Conservation (phyloP, 306 rosid species). For the Castanospermum australe region DNA sequence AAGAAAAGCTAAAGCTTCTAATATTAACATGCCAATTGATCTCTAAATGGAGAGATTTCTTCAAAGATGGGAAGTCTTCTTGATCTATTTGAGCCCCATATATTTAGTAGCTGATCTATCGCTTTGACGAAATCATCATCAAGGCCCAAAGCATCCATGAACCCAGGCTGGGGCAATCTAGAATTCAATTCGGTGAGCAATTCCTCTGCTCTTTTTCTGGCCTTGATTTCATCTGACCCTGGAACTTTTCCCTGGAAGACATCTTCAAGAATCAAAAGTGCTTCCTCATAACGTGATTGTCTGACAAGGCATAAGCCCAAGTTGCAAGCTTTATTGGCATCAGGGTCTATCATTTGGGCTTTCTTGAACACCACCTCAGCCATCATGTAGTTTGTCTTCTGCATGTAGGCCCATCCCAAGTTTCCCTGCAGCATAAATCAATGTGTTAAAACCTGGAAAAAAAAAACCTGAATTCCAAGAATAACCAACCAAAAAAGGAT, state of each 20-base stretch:
- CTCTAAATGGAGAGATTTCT: conserved; percentile 76
- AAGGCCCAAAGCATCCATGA: conserved; percentile 22
- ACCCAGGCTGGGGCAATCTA: background rate
- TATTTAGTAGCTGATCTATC: conserved; percentile 59
- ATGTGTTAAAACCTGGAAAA: background rate
- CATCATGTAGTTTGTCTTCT: conserved; percentile 55
- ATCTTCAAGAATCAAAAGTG: conserved; percentile 43
- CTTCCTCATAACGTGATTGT: conserved; percentile 62
- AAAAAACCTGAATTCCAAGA: background rate
- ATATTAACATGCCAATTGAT: conserved; percentile 74
- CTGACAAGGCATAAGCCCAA: conserved; percentile 63
- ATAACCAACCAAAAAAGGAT: background rate
- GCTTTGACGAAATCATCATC: conserved; percentile 70
- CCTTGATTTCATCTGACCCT: conserved; percentile 59
- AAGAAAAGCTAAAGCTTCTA: background rate
- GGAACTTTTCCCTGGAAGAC: conserved; percentile 44
- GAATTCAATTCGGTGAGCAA: conserved; percentile 46
- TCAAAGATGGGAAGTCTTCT: conserved; percentile 91
- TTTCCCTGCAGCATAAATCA: conserved; percentile 59
- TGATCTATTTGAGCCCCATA: conserved; percentile 59
- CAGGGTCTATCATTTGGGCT: conserved; percentile 82
- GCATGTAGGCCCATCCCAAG: conserved; percentile 99
- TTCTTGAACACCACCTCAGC: conserved; percentile 77
- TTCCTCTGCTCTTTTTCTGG: conserved; percentile 55
- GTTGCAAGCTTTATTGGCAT: conserved; percentile 86